Conservation (phyloP, 2,329 filamentous ascomycete genomes). For the Aspergillus candidus region DNA sequence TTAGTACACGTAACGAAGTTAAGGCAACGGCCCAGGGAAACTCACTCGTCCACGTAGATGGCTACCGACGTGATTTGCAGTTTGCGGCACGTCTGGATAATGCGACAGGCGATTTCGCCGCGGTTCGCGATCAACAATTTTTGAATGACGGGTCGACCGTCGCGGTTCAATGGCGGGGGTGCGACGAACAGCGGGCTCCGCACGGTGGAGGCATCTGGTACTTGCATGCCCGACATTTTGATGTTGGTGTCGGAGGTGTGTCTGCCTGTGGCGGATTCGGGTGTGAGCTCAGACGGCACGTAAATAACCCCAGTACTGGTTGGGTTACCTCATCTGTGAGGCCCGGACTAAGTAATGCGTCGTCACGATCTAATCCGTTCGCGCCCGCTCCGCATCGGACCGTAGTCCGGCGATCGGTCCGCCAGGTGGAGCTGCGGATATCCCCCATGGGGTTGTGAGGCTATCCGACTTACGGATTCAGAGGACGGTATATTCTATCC, state of each 20-base stretch:
- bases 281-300: too few species aligned
- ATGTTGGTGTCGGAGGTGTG: not conserved
- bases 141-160: conserved; percentile 15
- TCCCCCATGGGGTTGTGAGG: too few species aligned
- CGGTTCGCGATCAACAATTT: conserved; percentile 24
- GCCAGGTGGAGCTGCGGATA: too few species aligned
- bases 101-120: conserved; percentile 20
- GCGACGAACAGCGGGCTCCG: conserved; percentile 15
- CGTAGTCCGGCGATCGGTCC: not conserved
- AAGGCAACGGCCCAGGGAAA: not conserved
- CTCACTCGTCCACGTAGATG: conserved; percentile 17
- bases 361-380: too few species aligned
- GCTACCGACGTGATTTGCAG: conserved; percentile 18
- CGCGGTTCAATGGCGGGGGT: conserved; percentile 7
- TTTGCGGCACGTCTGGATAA: conserved; percentile 10
- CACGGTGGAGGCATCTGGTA: conserved; percentile 5
- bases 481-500: too few species aligned
- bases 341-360: too few species aligned
- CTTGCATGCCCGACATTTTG: too few species aligned
- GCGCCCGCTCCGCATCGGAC: not conserved
- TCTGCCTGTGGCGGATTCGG: too few species aligned
- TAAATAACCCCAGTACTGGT: too few species aligned
- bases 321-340: too few species aligned
- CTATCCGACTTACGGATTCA: too few species aligned
- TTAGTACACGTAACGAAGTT: too few species aligned